Base-by-base conservation (phyloP, 2,329 filamentous ascomycete species). In the Penicillium sp. region DNA sequence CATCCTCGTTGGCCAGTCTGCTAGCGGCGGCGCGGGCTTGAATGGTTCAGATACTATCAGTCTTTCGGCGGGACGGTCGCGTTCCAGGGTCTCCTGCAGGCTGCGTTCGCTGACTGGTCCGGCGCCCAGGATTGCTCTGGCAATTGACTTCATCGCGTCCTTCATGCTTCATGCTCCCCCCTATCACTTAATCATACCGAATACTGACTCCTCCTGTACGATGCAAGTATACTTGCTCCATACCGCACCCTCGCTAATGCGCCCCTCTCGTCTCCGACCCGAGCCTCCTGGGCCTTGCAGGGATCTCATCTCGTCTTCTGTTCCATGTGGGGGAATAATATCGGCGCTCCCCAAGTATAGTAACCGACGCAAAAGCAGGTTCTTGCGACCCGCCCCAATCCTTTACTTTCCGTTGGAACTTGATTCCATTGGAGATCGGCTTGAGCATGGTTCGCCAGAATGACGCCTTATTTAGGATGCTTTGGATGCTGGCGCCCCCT, bases 61-160 rank as follows among this genome's bases (percentile, higher is more conserved):
- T 45, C 35, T n/a, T n/a, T n/a, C n/a, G n/a, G n/a, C 49, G 45
- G 45, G 51, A 53, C 56, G 54, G 53, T 60, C 58, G 57, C 56
- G 56, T 59, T 41, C 56, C 50, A 55, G 50, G 44, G 47, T 50
- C 53, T 48, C 43, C 42, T 45, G 49, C 40, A 20, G 33, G 29
- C 46, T 43, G 42, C 34, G 47, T 36, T 44, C 46, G 39, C 46
- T 58, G 47, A 62, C 57, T 62, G 58, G 59, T 40, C 47, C 52
- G 40, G 39, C 32, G 43, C 28, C 49, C 50, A 48, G 50, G 48
- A 54, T 53, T 31, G 37, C 45, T 53, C 53, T 56, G 48, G 45
- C 48, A n/a, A 45, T 56, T 47, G 43, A 50, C 48, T 56, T 53
- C 50, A 52, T 49, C 40, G 45, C 49, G 45, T 50, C n/a, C n/a